Percentiles rank a stretch among this genome's conserved stretches.
Evolutionary conservation across 768 basidiomycete genomes (phyloP).

Genomic region (Amanita jacksonii): DNA sequence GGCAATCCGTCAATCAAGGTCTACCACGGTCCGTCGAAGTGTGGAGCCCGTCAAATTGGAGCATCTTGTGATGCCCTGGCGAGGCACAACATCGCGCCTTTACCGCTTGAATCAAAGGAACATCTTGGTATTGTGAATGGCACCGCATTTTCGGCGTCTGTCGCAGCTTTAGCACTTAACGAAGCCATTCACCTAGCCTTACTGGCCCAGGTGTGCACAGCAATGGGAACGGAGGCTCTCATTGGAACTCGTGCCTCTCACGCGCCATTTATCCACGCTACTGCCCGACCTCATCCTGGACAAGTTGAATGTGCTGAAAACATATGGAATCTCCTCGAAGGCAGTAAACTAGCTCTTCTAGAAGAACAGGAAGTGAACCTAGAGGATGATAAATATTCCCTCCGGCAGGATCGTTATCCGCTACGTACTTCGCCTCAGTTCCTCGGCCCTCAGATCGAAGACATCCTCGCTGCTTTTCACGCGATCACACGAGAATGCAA

Average conservation of each 20-base stretch:
- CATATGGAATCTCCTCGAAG: conserved; percentile 51
- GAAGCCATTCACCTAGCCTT: conserved; percentile 57
- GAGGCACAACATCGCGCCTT: conserved; percentile 44
- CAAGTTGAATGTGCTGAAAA: conserved; percentile 65
- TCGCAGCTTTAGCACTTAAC: conserved; percentile 60
- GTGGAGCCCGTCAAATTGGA: conserved; percentile 39
- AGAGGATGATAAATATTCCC: conserved; percentile 53
- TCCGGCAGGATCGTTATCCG: conserved; percentile 70
- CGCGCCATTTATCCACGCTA: conserved; percentile 63
- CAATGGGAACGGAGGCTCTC: conserved; percentile 73
- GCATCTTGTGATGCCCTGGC: conserved; percentile 43
- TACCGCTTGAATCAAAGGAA: conserved; percentile 56
- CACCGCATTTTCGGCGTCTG: conserved; percentile 66
- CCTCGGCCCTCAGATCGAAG: conserved; percentile 72
- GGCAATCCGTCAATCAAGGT: conserved; percentile 59
- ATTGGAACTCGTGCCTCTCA: conserved; percentile 55
- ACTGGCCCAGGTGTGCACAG: conserved; percentile 63
- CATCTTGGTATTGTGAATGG: conserved; percentile 68
- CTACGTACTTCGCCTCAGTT: conserved; percentile 68
- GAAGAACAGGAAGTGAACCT: conserved; percentile 59
- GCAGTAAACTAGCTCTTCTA: conserved; percentile 47
- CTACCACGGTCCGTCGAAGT: conserved; percentile 43
- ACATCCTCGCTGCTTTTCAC: conserved; percentile 51
- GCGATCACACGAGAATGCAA: conserved; percentile 66
- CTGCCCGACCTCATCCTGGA: conserved; percentile 72